Conservation (phyloP, 768 basidiomycete genomes). For the Myochromella boudieri region DNA sequence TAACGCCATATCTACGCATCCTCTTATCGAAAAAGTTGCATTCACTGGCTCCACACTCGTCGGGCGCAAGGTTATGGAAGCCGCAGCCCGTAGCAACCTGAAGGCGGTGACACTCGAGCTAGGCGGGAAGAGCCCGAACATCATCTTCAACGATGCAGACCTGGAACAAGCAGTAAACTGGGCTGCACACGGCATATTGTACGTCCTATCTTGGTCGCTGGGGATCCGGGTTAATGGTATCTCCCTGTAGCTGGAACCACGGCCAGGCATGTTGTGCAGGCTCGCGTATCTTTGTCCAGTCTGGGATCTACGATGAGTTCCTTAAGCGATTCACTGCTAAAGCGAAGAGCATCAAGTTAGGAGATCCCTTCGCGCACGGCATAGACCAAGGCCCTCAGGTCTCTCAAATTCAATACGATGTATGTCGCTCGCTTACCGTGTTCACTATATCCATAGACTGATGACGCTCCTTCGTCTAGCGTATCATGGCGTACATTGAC, state of each 20-base stretch:
- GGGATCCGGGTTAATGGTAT: background rate
- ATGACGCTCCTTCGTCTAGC: slow-evolving; percentile 32
- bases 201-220: slow-evolving; percentile 23
- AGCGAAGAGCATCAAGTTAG: slow-evolving; percentile 57
- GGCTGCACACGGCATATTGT: slow-evolving; percentile 70
- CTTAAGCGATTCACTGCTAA: slow-evolving; percentile 58
- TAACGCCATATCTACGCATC: slow-evolving; percentile 67
- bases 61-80: slow-evolving; percentile 74
- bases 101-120: slow-evolving; percentile 79
- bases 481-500: slow-evolving; percentile 70
- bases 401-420: slow-evolving; percentile 72
- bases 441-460: background rate
- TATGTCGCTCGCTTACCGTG: slow-evolving; percentile 27
- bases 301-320: slow-evolving; percentile 80
- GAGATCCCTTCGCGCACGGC: slow-evolving; percentile 63
- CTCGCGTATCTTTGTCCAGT: slow-evolving; percentile 84
- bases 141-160: slow-evolving; percentile 68
- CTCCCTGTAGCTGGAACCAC: slow-evolving; percentile 51
- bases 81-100: slow-evolving; percentile 72
- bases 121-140: slow-evolving; percentile 66
- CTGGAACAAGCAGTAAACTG: slow-evolving; percentile 66
- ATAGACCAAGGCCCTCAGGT: slow-evolving; percentile 80
- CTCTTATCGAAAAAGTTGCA: slow-evolving; percentile 63
- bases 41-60: slow-evolving; percentile 61
- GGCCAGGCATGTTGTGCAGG: slow-evolving; percentile 89